Base-by-base conservation (phyloP, 306 rosid genomes). In the Medicago ruthenica region DNA sequence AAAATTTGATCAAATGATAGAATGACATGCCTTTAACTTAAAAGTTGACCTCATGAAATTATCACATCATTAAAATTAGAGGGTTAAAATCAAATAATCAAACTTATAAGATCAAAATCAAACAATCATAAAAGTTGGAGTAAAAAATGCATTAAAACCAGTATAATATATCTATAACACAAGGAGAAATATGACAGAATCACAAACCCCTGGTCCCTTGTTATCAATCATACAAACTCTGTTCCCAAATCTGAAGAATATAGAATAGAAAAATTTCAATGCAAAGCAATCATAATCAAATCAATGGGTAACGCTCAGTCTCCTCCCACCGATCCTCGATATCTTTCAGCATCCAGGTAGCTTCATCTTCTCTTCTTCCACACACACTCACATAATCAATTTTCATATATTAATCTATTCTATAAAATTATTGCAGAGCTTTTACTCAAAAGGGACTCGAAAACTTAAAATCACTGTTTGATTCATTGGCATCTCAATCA, bases 331-430 rank as follows among this genome's bases (percentile, higher is more conserved):
- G 53, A 78, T 81, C 88, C 81, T 79, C 93, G 82, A 75, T 95
- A 81, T 68, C 81, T 79, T 62, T 71, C 93, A 2, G 87, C 98
- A 40, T 85, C 93, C 74, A 90, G 98, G 97, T 92, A 90, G 98
- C 97, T 92, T 22, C 64, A 15, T 76, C 1, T 24, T 64, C 16
- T 24, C 66, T 27, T 64, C 58, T 2, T 48, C 73, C 34, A 10
- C 45, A 15, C 50, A 12, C 42, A 67, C 18, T 8, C 44, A 3
- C 4, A 44, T 21, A 24, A 47, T 17, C 76, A 48, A 7, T 68
- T 54, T 76, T 21, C 69, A 41, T 7, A 0, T 9, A 17, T 1
- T 73, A 62, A 73, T 82, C 50, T 24, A 6, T 1, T 82, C 42
- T 37, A 8, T 1, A 51, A 68, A 54, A 57, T 42, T 21, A 39